phyloP scores from a whole-genome alignment of 2,329 filamentous ascomycete species.

The Thielaviopsis ethacetica region DNA sequence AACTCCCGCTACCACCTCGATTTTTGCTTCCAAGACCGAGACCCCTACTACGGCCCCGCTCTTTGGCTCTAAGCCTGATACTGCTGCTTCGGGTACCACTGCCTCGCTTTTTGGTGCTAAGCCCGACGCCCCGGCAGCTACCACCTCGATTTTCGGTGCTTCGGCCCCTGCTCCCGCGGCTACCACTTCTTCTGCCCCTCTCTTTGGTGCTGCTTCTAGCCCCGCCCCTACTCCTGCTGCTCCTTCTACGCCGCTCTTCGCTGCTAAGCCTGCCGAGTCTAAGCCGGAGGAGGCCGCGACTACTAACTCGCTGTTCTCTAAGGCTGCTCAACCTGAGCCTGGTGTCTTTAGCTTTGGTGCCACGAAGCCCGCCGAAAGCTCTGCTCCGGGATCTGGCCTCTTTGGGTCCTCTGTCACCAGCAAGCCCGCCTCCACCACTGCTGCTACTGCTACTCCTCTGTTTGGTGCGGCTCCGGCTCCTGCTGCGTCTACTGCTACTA shows the following conservation, averaged over 20 bases:
- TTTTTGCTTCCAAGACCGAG: background rate
- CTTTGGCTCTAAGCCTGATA: conserved; percentile 8
- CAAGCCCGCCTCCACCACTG: conserved; percentile 12
- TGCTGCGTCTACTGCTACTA: conserved; percentile 7
- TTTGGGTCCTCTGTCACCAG: conserved; percentile 22
- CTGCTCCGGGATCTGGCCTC: conserved; percentile 19
- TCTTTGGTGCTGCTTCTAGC: background rate
- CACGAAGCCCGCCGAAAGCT: conserved; percentile 16
- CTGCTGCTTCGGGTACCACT: background rate
- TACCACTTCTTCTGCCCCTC: background rate
- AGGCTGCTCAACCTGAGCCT: conserved; percentile 1
- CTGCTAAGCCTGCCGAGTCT: background rate
- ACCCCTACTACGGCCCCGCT: conserved; percentile 7
- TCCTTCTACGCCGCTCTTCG: background rate
- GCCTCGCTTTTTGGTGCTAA: conserved; percentile 1
- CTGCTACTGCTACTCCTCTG: conserved; percentile 18
- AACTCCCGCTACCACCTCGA: conserved; percentile 4
- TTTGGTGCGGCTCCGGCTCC: conserved; percentile 21
- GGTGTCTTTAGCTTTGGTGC: conserved; percentile 10
- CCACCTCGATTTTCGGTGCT: background rate
- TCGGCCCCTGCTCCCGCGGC: background rate
- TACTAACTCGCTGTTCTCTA: background rate
- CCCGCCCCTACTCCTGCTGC: background rate
- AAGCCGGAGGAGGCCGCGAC: background rate
- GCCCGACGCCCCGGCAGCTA: conserved; percentile 8